Evolutionary conservation across 169 alveolate genomes (phyloP), one percentile per base, ranked within the genome.

Genomic region (Plasmodium gonderi): DNA sequence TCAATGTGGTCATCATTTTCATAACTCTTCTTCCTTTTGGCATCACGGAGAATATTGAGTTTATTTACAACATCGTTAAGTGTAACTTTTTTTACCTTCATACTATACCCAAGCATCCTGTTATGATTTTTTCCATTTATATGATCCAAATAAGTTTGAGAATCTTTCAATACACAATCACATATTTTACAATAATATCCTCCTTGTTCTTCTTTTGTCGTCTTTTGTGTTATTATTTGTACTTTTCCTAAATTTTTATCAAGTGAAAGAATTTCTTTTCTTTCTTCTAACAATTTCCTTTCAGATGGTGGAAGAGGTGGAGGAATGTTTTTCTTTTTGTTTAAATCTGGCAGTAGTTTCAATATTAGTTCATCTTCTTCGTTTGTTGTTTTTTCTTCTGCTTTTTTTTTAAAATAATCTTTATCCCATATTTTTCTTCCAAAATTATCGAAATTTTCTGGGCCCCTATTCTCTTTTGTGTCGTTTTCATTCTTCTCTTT

Each of bases 91-190:
- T 98, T 98, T 23, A 97, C 99, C 26, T 98, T 94, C 99, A 98
- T 98, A 74, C 98, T 97, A 98, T 97, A 97, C 2, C 99, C 99
- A 14, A 97, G 92, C 91, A 97, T 94, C n/a, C 98, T 75, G 85
- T 97, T 97, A 82, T 98, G 99, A 76, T 96, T 97, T 69, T 97
- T 96, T 0, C 99, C 99, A 94, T 98, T 98, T 23, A 98, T 94
- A 87, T 98, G 99, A 83, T 98, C 99, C 81, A 96, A 80, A 94
- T 97, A 98, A 2, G 98, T 95, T 49, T 96, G 97, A 8, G 98
- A 96, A 90, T 98, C 99, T 81, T 96, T 96, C 42, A 97, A 82
- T 14, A 94, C 92, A 42, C 98, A 96, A 78, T 97, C 97, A 91
- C 99, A 98, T 17, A 92, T 80, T 68, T 97, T 95, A 91, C 98